Evolutionary conservation across 1,284 basidiomycete species (phyloP).

Genomic region (Xerocomus amazonicus): DNA sequence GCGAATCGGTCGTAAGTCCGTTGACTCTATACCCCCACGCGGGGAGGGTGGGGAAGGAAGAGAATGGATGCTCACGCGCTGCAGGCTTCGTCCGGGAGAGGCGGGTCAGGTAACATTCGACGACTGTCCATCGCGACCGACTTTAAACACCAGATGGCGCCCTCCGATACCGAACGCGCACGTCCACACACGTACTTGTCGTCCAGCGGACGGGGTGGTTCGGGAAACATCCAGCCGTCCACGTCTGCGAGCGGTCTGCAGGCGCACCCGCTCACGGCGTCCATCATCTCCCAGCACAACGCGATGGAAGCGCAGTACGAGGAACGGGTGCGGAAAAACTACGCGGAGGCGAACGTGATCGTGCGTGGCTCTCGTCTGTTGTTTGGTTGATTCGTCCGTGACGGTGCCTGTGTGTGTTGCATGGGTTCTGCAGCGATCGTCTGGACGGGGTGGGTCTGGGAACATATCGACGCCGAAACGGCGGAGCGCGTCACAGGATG

Average conservation of each 20-base stretch:
- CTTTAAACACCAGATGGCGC: not conserved
- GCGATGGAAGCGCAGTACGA: slow-evolving; percentile 35
- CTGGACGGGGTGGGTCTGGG: slow-evolving; percentile 33
- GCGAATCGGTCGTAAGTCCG: slow-evolving; percentile 36
- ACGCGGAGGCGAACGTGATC: slow-evolving; percentile 36
- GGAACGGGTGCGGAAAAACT: slow-evolving; percentile 40
- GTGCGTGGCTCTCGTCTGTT: slow-evolving; percentile 31
- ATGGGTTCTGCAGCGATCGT: slow-evolving; percentile 45
- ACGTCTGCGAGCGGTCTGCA: slow-evolving; percentile 46
- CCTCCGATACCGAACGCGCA: not conserved
- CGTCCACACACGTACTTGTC: slow-evolving; percentile 31
- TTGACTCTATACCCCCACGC: no score
- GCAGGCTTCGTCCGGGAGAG: slow-evolving; percentile 62
- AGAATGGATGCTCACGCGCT: no score
- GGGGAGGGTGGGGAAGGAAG: no score
- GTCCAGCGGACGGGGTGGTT: slow-evolving; percentile 72
- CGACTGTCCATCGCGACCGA: slow-evolving; percentile 38
- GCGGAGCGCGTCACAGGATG: slow-evolving; percentile 30
- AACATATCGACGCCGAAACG: slow-evolving; percentile 26
- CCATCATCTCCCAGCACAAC: slow-evolving; percentile 28
- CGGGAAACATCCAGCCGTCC: slow-evolving; percentile 71
- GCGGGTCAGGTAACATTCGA: slow-evolving; percentile 65
- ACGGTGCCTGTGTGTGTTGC: not conserved
- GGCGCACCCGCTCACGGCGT: slow-evolving; percentile 33
- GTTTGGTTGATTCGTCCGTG: no score